Percentiles rank a stretch among this genome's conserved stretches.
Evolutionary conservation across 371 early-diverging fungal genomes (phyloP).

Genomic region (Dinochytrium kinnereticum): DNA sequence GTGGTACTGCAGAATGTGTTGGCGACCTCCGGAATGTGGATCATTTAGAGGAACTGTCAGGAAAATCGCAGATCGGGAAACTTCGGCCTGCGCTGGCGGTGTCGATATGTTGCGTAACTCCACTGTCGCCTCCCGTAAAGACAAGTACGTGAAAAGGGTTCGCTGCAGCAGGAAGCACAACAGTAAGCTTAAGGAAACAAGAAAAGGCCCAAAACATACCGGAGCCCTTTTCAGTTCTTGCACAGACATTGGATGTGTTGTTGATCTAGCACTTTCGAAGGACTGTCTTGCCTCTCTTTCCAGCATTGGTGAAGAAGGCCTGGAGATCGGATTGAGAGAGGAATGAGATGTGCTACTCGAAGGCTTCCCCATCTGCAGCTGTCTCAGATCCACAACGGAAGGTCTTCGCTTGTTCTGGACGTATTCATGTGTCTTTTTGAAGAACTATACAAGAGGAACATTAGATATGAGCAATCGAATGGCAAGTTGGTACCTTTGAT

Average conservation of each 20-base stretch:
- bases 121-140: not conserved
- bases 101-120: not conserved
- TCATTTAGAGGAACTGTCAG: not conserved
- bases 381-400: not conserved
- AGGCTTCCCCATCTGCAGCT: not conserved
- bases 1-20: not conserved
- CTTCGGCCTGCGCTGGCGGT: too few species aligned
- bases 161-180: not conserved
- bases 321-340: not conserved
- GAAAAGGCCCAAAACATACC: not conserved
- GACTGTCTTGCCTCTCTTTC: not conserved
- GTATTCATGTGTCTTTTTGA: constrained; percentile 1
- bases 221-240: not conserved
- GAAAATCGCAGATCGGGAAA: not conserved
- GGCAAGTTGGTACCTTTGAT: not conserved
- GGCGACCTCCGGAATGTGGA: not conserved
- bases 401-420: not conserved
- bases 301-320: not conserved
- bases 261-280: not conserved
- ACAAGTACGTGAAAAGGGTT: constrained; percentile 6
- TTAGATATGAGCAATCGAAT: not conserved
- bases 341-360: not conserved
- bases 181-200: not conserved
- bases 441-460: not conserved
- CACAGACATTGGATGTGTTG: not conserved